phyloP scores from a whole-genome alignment of 192 early-diverging fungal genomes.

The Podila clonocystis region DNA sequence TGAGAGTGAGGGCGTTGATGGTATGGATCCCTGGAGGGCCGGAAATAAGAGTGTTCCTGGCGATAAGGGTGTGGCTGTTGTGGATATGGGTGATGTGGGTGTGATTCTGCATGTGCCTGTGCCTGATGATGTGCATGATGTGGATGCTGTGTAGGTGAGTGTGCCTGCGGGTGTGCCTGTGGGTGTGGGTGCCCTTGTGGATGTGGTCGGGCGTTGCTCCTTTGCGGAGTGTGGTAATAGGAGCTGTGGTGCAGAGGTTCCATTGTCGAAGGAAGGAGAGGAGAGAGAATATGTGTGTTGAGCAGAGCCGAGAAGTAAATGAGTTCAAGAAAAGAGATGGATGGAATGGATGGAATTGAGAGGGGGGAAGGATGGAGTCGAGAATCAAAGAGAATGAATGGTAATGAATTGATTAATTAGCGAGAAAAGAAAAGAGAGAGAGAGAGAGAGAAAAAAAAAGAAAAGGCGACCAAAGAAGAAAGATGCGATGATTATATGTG shows the following conservation, averaged over 20 bases:
- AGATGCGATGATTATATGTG: neutral
- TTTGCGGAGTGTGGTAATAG: slow-evolving; percentile 1
- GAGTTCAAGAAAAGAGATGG: neutral
- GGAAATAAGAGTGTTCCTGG: neutral
- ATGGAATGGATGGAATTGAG: neutral
- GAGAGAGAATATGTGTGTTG: too few species aligned
- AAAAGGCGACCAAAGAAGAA: neutral
- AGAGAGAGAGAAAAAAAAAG: neutral
- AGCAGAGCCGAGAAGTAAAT: neutral
- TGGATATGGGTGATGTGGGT: neutral
- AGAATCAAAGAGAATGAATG: neutral
- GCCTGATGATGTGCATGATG: neutral
- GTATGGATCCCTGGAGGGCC: neutral
- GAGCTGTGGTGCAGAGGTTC: slow-evolving; percentile 3
- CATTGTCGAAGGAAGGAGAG: neutral
- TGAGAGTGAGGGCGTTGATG: neutral
- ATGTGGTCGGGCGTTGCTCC: neutral
- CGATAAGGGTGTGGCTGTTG: neutral
- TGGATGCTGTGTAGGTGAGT: neutral
- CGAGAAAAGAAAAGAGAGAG: neutral
- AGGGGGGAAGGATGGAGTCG: neutral
- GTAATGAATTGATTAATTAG: neutral
- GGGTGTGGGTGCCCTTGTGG: neutral
- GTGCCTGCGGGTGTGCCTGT: neutral
- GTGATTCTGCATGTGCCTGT: neutral